These are phyloP conservation scores for Zygosaccharomyces siamensis DNA, from an alignment of 805 yeast genomes.

Conservation along the genomic window DNA sequence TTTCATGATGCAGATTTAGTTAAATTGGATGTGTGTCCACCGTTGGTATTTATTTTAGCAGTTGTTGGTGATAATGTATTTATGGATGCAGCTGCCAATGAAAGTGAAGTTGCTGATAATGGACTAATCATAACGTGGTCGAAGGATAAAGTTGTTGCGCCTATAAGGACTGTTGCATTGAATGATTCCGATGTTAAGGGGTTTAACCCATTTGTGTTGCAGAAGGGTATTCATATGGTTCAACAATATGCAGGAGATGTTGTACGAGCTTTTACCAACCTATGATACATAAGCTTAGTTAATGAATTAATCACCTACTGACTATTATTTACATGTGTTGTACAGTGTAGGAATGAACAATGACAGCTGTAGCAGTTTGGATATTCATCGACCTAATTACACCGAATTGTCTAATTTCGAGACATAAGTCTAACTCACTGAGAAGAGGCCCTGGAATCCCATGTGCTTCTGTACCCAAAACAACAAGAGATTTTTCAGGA, in stretches of 20 bases:
- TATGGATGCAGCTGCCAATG: slow-evolving; percentile 85
- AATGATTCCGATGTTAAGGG: slow-evolving; percentile 51
- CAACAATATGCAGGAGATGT: slow-evolving; percentile 59
- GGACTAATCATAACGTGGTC: slow-evolving; percentile 74
- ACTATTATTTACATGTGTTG: slow-evolving; percentile 29
- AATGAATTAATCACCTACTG: not conserved
- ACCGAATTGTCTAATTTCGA: slow-evolving; percentile 89
- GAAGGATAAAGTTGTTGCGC: slow-evolving; percentile 62
- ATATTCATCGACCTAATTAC: slow-evolving; percentile 93
- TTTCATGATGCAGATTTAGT: slow-evolving; percentile 84
- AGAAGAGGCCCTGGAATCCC: slow-evolving; percentile 86
- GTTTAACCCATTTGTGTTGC: slow-evolving; percentile 43
- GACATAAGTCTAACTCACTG: slow-evolving; percentile 77
- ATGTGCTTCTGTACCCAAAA: slow-evolving; percentile 82
- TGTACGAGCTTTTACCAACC: slow-evolving; percentile 50
- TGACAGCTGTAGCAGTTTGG: slow-evolving; percentile 93
- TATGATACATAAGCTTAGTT: slow-evolving; percentile 9
- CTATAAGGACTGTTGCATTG: slow-evolving; percentile 64
- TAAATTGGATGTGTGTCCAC: slow-evolving; percentile 50
- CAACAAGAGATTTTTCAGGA: slow-evolving; percentile 71
- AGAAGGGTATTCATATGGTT: slow-evolving; percentile 54
- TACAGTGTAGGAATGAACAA: slow-evolving; percentile 81
- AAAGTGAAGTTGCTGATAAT: slow-evolving; percentile 81
- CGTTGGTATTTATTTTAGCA: slow-evolving; percentile 72
- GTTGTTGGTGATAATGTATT: slow-evolving; percentile 60